phyloP scores from a whole-genome alignment of 257 asterid species.

The Solanum neorickii region DNA sequence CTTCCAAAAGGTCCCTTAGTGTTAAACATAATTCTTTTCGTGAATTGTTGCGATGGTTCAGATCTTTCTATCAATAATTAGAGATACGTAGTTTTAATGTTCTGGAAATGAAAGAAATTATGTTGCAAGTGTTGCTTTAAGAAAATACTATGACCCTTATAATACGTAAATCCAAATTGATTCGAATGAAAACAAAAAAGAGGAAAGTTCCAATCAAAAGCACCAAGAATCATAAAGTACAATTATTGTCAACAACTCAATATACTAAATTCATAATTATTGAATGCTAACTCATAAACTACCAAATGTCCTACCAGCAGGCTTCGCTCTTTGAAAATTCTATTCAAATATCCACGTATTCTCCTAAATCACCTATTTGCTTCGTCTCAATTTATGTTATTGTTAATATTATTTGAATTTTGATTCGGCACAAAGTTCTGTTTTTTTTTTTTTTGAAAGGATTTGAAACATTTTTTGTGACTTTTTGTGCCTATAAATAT shows the following conservation, averaged over 20 bases:
- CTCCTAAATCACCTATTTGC: not conserved
- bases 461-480: too few relatives aligned
- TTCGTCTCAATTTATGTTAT: not conserved
- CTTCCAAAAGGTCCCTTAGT: not conserved
- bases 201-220: not conserved
- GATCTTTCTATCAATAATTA: too few relatives aligned
- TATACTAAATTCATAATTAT: not conserved
- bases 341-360: not conserved
- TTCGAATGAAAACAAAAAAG: too few relatives aligned
- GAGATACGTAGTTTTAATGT: accelerated
- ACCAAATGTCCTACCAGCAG: not conserved
- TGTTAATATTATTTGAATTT: too few relatives aligned
- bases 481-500: not conserved
- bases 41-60: too few relatives aligned
- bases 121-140: too few relatives aligned
- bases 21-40: not conserved
- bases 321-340: not conserved
- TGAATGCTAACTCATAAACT: not conserved
- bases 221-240: not conserved
- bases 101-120: too few relatives aligned
- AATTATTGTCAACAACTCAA: not conserved
- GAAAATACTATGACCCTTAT: too few relatives aligned
- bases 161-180: too few relatives aligned
- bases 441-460: not conserved
- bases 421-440: too few relatives aligned